Base-by-base conservation (phyloP, 148 eudicot genomes). In the Cornus suecica region DNA sequence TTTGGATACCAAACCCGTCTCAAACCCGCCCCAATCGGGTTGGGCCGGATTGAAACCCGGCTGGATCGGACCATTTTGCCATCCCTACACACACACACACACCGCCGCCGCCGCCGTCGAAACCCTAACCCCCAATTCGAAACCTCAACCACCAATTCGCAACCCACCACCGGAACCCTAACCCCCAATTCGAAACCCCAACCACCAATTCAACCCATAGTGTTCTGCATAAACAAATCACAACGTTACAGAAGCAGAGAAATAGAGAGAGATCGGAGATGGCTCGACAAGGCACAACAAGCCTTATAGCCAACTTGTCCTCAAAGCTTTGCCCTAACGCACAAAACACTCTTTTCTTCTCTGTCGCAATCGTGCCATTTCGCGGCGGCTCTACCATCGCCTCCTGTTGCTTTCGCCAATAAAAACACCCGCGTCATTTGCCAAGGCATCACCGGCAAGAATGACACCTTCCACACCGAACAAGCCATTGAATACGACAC, bases 401-500 rank as follows among this genome's bases (percentile, higher is more conserved):
- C 95, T 2, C 92, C 98, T 24, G 92, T 97, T 0, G 98, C 92
- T 22, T 94, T 92, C 84, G 97, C 90, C 52, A 97, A 94, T 65
- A 90, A 94, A 68, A 90, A 90, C 81, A 94, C 98, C 10, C 95
- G 98, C 63, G 94, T 94, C 67, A 90, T 94, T 23, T 90, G 98
- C 68, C 97, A 94, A 68, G 98, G 98, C 74, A 90, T 92, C 80
- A 94, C 98, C 71, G 99, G 97, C 26, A 92, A 92, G 73, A 95
- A 87, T 65, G 99, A 97, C 20, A 92, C 99, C 58, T 94, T 95
- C 45, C 97, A 92, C 88, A 91, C 97, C 64, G 99, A 95, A 62
- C 97, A 91, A 80, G 99, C 97, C 70, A 92, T 95, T 73, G 97
- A 95, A 68, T 92, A 95, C 76, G 97, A 97, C 74, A 95, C 99